Base-by-base conservation (phyloP, 2,329 filamentous ascomycete genomes). In the Cordyceps farinosa region DNA sequence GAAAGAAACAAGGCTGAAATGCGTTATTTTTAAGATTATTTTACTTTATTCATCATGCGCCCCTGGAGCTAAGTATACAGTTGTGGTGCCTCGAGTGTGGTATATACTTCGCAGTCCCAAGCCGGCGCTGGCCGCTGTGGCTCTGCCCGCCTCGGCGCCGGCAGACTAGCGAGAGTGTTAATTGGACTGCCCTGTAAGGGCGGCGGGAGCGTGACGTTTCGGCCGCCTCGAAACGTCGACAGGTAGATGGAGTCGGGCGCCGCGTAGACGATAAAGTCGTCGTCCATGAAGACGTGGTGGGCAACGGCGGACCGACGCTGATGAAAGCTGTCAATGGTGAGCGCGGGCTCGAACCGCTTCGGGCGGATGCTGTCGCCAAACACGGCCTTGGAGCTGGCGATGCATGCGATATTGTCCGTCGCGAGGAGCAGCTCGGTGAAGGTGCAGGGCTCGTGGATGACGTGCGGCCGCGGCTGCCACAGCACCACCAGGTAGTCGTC, bases 401-500 rank as follows among this genome's bases (percentile, higher is more conserved):
- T 40, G 48, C 53, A 63, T 8, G 54, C 54, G 11, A 63, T 34
- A 29, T 38, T 63, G 48, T 63, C 61, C 38, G 30, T 45, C 22
- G 61, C 61, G 4, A 58, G 54, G 9, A 63, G 47, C 30, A 63
- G 54, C 30, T 63, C 54, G n/a, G 29, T 58, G 11, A 52, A 58
- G 15, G 61, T 63, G 54, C 61, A 59, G 7, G 61, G 61, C 47
- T 63, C 61, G 61, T 63, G 61, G 48, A 63, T 63, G 54, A 63
- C 61, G 48, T 63, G 61, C 55, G 54, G 40, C 32, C 54, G 53
- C 40, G 61, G 61, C 54, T 59, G 61, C 61, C 61, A 63, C 40
- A 63, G 54, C 54, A 63, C 61, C 48, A 63, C 48, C 54, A 63
- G 53, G 32, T 63, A 63, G 61, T 63, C 61, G 48, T 63, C 61